Evolutionary conservation across 768 basidiomycete genomes (phyloP).

Genomic region (Panaeolus cyanescens): DNA sequence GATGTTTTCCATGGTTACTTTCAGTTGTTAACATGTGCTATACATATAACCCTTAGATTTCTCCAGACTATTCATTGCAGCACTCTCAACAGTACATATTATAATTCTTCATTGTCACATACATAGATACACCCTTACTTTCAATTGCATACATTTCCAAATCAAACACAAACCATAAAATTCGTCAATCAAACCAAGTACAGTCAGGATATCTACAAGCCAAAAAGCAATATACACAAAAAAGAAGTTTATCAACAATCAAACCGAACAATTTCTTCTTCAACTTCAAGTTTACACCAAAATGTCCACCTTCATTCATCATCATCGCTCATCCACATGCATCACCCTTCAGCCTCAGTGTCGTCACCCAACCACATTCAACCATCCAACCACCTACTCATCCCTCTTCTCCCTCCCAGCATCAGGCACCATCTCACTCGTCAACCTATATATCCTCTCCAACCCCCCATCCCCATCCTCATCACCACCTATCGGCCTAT

Average conservation of each 20-base stretch:
- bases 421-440: constrained; percentile 1
- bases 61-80: not conserved
- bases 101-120: not conserved
- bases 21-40: no score
- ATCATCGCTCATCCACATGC: not conserved
- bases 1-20: not conserved
- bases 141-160: no score
- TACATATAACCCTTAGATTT: not conserved
- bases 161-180: no score
- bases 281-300: not conserved
- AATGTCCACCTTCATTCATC: not conserved
- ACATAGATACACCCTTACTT: not conserved
- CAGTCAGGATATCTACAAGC: no score
- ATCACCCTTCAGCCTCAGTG: not conserved
- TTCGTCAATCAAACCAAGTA: no score
- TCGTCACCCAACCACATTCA: no score
- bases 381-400: no score
- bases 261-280: no score
- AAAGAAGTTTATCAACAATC: no score
- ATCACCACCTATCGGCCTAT: constrained; percentile 19
- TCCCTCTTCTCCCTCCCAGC: constrained; percentile 16
- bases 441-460: not conserved
- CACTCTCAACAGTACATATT: not conserved
- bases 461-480: constrained; percentile 9
- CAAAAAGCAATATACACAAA: no score